Evolutionary conservation across 2,329 filamentous ascomycete species (phyloP), one percentile per base, ranked within the genome.

Genomic region (Penicillium frequentans): DNA sequence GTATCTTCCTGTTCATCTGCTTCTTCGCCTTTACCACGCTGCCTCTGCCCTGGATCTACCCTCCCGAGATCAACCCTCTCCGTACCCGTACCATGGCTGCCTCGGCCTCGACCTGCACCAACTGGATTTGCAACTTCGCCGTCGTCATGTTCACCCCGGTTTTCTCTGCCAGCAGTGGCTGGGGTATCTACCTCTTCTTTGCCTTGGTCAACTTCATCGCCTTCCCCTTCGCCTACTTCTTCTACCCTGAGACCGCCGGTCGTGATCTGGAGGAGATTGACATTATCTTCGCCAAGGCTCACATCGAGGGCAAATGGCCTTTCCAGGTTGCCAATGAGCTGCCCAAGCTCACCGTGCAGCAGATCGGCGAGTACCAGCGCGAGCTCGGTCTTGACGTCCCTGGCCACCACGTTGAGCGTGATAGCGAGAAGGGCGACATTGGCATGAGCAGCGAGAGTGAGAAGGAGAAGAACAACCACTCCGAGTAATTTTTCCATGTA

Each of bases 1-100:
- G 86, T 55, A 73, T 89, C 29, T 89, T 89, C 73, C 81, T 84
- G 4, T 89, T 88, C 71, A 89, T 88, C 60, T 81, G 81, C 7
- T 86, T 85, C 59, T 89, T 88, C 60, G 86, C 85, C 13, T 85
- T 85, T 0, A 87, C 84, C 1, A 51, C 48, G 26, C 48, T 56
- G 16, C 54, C 54, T 46, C 54, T 56, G 27, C 54, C 54, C 54
- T 56, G 54, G 54, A 56, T 56, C 19, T 56, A 56, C 48, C 54
- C 54, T 42, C 54, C 54, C n/a, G 54, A 56, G 58, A 75, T 82
- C 69, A 81, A 80, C 64, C 81, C 81, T 3, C 75, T 82, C 69
- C 80, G 79, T 66, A 83, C 80, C 33, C 76, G 81, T 51, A 78
- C 80, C 47, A 79, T 81, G 68, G 81, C 78, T 16, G 81, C 81